phyloP scores from a whole-genome alignment of 2,329 filamentous ascomycete species.

The Fusarium siculi region DNA sequence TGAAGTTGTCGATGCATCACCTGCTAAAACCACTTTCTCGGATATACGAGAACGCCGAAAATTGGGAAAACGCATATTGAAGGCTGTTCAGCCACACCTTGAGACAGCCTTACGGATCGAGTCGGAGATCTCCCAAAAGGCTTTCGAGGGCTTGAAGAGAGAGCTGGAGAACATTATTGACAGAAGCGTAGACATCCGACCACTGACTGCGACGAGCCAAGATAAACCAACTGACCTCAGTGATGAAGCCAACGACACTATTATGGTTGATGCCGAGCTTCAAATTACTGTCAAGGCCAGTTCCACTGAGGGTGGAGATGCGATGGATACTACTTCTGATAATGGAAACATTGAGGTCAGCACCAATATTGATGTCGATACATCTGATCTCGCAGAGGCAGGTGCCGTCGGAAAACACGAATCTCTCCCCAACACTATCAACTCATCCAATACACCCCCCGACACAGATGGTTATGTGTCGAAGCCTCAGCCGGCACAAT shows the following conservation, averaged over 20 bases:
- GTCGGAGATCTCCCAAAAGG: conserved; percentile 78
- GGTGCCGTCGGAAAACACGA: conserved; percentile 44
- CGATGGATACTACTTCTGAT: conserved; percentile 52
- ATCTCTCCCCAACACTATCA: conserved; percentile 34
- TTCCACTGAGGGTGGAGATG: conserved; percentile 45
- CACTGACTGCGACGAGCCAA: conserved; percentile 50
- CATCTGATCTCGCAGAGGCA: conserved; percentile 50
- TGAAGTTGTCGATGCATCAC: conserved; percentile 59
- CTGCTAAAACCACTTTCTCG: conserved; percentile 61
- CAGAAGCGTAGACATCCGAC: conserved; percentile 68
- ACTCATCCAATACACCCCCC: conserved; percentile 57
- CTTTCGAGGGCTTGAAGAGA: conserved; percentile 74
- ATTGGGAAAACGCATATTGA: conserved; percentile 89
- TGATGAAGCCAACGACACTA: conserved; percentile 57
- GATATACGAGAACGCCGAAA: conserved; percentile 86
- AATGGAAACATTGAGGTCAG: conserved; percentile 58
- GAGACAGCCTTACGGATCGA: conserved; percentile 83
- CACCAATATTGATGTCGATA: conserved; percentile 59
- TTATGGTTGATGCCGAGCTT: conserved; percentile 62
- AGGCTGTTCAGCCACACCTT: conserved; percentile 79
- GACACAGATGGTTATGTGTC: conserved; percentile 59
- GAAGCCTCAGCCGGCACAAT: conserved; percentile 43
- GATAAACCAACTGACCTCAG: conserved; percentile 52
- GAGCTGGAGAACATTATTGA: conserved; percentile 81
- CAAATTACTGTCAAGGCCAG: conserved; percentile 59